Evolutionary conservation across 2,329 filamentous ascomycete genomes (phyloP), one percentile per base, ranked within the genome.

Genomic region (Penicillium sp.): DNA sequence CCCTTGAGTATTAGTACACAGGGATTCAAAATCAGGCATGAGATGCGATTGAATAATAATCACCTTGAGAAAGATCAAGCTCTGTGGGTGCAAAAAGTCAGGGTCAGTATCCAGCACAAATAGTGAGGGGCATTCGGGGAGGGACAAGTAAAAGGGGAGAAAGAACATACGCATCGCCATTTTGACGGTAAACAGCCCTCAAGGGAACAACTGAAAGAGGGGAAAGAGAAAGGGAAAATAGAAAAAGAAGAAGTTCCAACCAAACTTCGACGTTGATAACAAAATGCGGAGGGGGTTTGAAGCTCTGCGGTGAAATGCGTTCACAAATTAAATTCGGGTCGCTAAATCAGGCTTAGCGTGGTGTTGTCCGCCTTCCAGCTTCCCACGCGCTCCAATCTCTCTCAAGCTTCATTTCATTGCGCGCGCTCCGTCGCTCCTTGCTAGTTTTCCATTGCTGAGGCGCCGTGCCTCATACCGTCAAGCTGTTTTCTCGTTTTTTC

Each of bases 51-150:
- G 37, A 51, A 37, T 11, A 31, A 14, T 54, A 58, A 51, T 49
- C 63, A 78, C 76, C 76, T 72, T 78, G 75, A 64, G 76, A 79
- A 66, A 79, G 70, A 71, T 79, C 76, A 70, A 79, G 73, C 65
- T 79, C 76, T 79, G 61, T 50, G 55, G 25, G 31, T 51, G 44
- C 51, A 49, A 56, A 55, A 51, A 58, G 40, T 41, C 31, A 25
- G n/a, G 56, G 55, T 62, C 51, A 41, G 63, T 73, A 62, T 72
- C 63, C 54, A 68, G 51, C 52, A 57, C 54, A 59, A 64, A 43
- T 41, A 66, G 60, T 70, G 73, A 76, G 74, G 73, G 73, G 72
- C 64, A 73, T 62, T 56, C 27, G 46, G 56, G 54, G 22, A 12
- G 18, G 31, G 29, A 40, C 37, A 40, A 35, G 40, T 22, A 8